These are phyloP conservation scores for Vaucheria bursata DNA, from an alignment of 352 stramenopile species.

Conservation along the genomic window DNA sequence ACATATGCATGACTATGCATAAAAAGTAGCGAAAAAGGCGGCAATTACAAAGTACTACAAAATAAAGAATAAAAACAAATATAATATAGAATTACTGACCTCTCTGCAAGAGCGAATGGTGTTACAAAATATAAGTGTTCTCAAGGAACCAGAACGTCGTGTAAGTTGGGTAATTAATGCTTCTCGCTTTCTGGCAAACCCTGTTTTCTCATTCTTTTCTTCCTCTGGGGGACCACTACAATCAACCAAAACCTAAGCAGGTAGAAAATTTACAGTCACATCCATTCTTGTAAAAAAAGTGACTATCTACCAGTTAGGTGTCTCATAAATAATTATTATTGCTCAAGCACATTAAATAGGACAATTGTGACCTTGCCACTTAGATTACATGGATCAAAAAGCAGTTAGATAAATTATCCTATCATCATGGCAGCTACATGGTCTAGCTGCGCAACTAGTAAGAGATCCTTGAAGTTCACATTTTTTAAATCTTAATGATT, in stretches of 20 bases:
- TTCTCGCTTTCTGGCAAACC: conserved; percentile 36
- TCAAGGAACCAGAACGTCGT: conserved; percentile 29
- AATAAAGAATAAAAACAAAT: too few species aligned
- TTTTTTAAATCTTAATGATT: too few species aligned
- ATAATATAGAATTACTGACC: conserved; percentile 14
- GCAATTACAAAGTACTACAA: too few species aligned
- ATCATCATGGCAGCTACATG: too few species aligned
- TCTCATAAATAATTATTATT: conserved; percentile 56
- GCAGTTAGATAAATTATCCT: too few species aligned
- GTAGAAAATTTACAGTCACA: conserved; percentile 42
- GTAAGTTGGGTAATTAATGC: conserved; percentile 43
- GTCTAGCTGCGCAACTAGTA: too few species aligned
- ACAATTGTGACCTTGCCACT: conserved; percentile 18
- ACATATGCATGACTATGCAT: too few species aligned
- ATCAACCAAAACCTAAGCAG: conserved; percentile 49
- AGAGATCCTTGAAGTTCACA: too few species aligned
- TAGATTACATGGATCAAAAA: too few species aligned
- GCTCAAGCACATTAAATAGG: conserved; percentile 55
- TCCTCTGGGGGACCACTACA: conserved; percentile 41
- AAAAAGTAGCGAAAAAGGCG: too few species aligned
- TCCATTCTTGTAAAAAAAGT: conserved; percentile 57
- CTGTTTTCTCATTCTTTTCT: conserved; percentile 59
- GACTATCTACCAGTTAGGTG: conserved; percentile 55
- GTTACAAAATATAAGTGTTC: conserved; percentile 74
- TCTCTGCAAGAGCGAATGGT: conserved; percentile 57